Conservation (phyloP, 2,329 filamentous ascomycete species). For the Dothistroma pini region DNA sequence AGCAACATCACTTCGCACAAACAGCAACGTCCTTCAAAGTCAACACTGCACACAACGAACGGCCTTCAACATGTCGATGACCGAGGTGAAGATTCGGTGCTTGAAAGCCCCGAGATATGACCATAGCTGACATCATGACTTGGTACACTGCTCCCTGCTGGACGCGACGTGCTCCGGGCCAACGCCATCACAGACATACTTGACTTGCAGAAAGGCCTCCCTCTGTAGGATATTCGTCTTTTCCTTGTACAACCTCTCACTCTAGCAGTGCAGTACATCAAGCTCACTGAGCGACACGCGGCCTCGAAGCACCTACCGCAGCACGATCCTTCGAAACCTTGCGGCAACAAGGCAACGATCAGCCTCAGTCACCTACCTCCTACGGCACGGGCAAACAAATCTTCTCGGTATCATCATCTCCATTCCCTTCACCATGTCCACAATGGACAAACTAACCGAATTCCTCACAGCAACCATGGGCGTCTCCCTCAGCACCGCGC, state of each 20-base stretch:
- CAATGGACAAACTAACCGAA: not conserved
- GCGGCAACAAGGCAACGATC: not conserved
- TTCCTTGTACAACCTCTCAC: not conserved
- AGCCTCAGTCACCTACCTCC: not conserved
- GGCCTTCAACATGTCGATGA: not conserved
- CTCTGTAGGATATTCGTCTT: not conserved
- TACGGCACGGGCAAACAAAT: not conserved
- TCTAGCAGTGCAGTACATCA: not conserved
- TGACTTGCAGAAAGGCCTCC: not conserved
- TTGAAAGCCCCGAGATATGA: not conserved
- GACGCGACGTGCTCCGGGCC: not conserved
- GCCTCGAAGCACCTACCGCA: not conserved
- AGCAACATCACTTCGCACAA: not conserved
- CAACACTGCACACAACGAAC: not conserved
- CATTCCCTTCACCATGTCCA: not conserved
- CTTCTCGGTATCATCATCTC: not conserved
- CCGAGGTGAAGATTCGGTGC: not conserved
- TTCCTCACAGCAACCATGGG: constrained; percentile 43
- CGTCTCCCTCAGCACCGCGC: constrained; percentile 52
- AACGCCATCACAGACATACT: not conserved
- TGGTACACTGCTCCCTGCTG: not conserved
- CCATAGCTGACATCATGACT: constrained; percentile 6
- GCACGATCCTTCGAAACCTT: not conserved
- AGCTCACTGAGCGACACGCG: not conserved
- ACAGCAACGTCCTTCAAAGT: not conserved